phyloP scores from a whole-genome alignment of 1,139 yeast genomes.

The Kodamaea fungicola region DNA sequence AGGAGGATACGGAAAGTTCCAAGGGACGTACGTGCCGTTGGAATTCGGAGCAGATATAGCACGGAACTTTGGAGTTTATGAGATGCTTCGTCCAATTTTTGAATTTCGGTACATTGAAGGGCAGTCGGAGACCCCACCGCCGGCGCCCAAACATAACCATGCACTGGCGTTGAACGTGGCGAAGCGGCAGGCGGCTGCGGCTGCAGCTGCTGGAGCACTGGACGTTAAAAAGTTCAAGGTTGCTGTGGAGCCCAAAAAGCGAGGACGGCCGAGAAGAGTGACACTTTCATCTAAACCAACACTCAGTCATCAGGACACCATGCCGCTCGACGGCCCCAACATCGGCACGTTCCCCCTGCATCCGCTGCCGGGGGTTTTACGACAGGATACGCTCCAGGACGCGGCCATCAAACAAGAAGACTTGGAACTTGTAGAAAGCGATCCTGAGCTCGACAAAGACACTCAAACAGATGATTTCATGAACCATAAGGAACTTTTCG shows the following conservation, averaged over 20 bases:
- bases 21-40: conserved; percentile 91
- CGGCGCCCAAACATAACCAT: conserved; percentile 81
- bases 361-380: conserved; percentile 20
- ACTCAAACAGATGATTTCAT: conserved; percentile 33
- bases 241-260: conserved; percentile 28
- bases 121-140: conserved; percentile 63
- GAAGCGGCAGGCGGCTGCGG: conserved; percentile 26
- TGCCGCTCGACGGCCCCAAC: conserved; percentile 30
- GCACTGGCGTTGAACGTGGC: conserved; percentile 57
- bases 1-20: conserved; percentile 93
- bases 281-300: conserved; percentile 25
- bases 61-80: conserved; percentile 66
- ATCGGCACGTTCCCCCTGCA: conserved; percentile 26
- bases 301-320: conserved; percentile 30
- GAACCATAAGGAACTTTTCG: conserved; percentile 42
- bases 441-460: conserved; percentile 24
- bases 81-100: conserved; percentile 64
- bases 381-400: conserved; percentile 47
- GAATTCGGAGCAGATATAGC: conserved; percentile 57
- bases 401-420: conserved; percentile 39
- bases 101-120: conserved; percentile 60
- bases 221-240: conserved; percentile 3
- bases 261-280: conserved; percentile 49
- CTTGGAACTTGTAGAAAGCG: conserved; percentile 33
- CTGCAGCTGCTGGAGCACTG: conserved; percentile 8